Evolutionary conservation across 2,329 filamentous ascomycete species (phyloP), one percentile per base, ranked within the genome.

Genomic region (Sclerotinia trifoliorum): DNA sequence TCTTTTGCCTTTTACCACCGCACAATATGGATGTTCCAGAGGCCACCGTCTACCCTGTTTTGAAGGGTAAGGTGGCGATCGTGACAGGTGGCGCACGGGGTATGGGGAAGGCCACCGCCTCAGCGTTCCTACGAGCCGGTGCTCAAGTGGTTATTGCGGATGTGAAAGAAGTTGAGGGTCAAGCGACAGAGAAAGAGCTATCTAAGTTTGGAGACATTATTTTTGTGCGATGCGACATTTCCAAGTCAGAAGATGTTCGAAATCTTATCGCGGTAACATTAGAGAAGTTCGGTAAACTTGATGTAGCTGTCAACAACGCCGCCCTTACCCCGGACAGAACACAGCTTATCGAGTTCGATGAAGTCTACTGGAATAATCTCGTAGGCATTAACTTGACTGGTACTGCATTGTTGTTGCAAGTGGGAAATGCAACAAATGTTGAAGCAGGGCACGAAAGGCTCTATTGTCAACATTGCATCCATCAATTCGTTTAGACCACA

Each of bases 261-360:
- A 66, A 66, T 29, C 64, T 66, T 32, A 58, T 66, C 48, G 54
- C 42, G n/a, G 6, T n/a, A 61, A 79, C 81, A 24, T 74, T 86
- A 19, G 71, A 77, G 29, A 79, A 79, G 49, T 83, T 83, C 65
- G 84, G 84, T 7, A 81, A 80, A 64, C 80, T 86, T 17, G 82
- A 85, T 71, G 83, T 84, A 5, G 83, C 83, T 29, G 84, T 83
- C 11, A 86, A 88, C 64, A 79, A 86, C 13, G 85, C 85, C 0
- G 19, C 75, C 71, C 0, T 80, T 55, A 66, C 54, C 13, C 64
- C 64, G 5, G 64, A 66, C 32, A 61, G 10, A 6, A 66, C 65
- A 26, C 35, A 48, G 4, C 55, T 66, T 42, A 61, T 61, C 42
- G 17, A 66, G 11, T 66, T 66, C 48, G 65, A 66, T 44, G 55